phyloP scores from a whole-genome alignment of 2,329 filamentous ascomycete species.

The Phaeosphaeria sp. region DNA sequence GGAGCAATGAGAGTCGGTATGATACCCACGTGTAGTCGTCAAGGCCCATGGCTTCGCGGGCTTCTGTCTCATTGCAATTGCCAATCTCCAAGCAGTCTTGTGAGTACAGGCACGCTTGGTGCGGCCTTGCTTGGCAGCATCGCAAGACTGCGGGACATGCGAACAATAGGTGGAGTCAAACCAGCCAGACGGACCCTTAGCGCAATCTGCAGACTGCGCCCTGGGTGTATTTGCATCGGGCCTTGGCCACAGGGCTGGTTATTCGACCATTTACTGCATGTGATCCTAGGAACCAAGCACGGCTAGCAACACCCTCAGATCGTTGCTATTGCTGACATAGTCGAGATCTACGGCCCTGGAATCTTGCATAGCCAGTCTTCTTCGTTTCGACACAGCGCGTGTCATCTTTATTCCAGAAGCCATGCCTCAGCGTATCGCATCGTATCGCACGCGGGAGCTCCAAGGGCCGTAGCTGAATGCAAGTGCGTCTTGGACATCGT shows the following conservation, averaged over 20 bases:
- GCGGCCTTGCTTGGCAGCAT: neutral
- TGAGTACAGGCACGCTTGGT: slow-evolving; percentile 16
- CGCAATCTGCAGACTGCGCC: neutral
- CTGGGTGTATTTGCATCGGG: neutral
- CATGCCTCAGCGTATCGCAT: neutral
- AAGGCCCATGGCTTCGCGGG: neutral
- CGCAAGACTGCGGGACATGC: neutral
- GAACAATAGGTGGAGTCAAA: neutral
- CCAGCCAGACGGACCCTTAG: neutral
- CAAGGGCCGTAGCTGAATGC: neutral
- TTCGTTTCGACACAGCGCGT: neutral
- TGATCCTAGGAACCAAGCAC: neutral
- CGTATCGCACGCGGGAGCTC: neutral
- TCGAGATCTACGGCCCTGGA: too few species aligned
- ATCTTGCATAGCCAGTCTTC: neutral
- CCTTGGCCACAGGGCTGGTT: neutral
- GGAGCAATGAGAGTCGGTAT: slow-evolving; percentile 13
- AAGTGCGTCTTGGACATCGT: neutral
- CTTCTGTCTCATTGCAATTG: neutral
- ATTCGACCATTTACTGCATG: neutral
- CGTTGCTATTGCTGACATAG: too few species aligned
- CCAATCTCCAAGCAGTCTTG: slow-evolving; percentile 24
- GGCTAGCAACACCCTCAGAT: neutral
- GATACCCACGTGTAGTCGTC: slow-evolving; percentile 14
- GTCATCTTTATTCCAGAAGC: neutral